phyloP scores from a whole-genome alignment of 2,329 filamentous ascomycete genomes.

The Trichoderma sp. region DNA sequence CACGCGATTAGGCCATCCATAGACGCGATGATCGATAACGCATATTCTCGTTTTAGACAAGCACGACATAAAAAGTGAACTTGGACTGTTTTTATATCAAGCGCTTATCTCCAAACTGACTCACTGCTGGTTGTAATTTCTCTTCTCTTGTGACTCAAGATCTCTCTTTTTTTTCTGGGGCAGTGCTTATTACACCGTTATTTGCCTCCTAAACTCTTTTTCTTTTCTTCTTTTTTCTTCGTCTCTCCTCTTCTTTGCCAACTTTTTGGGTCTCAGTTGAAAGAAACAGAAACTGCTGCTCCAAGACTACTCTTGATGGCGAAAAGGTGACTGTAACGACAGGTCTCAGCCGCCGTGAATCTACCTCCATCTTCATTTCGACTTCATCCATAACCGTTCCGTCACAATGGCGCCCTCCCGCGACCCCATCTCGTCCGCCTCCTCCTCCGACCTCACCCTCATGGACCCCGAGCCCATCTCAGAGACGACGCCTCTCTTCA shows the following conservation, averaged over 20 bases:
- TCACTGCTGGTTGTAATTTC: not conserved
- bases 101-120: conserved; percentile 9
- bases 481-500: conserved; percentile 14
- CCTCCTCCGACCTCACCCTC: conserved; percentile 23
- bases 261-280: not conserved
- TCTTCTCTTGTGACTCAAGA: not conserved
- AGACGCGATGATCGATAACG: not conserved
- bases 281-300: not conserved
- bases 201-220: not conserved
- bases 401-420: conserved; percentile 14
- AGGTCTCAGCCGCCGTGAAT: not conserved
- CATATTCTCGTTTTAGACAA: not conserved
- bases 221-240: not conserved
- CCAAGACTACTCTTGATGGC: not conserved
- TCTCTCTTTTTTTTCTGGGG: not conserved
- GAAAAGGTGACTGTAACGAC: not conserved
- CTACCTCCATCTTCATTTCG: not conserved
- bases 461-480: conserved; percentile 17
- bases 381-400: not conserved
- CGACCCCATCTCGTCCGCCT: not conserved
- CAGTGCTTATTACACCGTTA: not conserved
- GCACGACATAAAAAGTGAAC: not conserved
- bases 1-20: not conserved
- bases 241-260: not conserved
- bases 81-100: not conserved